Percentiles rank a stretch among this genome's conserved stretches.
These are phyloP conservation scores for Saprolegnia diclina DNA, from an alignment of 352 stramenopile genomes.

Conservation along the genomic window DNA sequence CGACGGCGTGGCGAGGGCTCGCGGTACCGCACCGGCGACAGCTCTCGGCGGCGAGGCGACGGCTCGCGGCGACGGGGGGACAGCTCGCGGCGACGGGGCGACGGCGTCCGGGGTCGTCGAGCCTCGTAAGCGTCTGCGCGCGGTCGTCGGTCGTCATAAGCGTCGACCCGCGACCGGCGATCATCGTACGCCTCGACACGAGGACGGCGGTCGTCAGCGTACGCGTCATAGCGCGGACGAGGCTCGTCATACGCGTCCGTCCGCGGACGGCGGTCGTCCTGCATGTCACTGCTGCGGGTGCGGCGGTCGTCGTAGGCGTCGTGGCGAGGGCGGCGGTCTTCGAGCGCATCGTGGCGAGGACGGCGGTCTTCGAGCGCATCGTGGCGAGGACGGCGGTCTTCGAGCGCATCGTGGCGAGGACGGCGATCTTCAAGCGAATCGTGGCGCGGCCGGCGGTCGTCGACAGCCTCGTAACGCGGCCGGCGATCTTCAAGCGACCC, in stretches of 20 bases:
- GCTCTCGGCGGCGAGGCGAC: slow-evolving; percentile 1
- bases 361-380: not conserved
- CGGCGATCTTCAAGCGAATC: not conserved
- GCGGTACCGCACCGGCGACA: not conserved
- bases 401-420: no score
- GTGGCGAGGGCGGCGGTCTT: not conserved
- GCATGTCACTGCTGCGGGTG: not conserved
- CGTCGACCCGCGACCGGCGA: no score
- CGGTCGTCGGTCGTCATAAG: not conserved
- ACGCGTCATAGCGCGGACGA: not conserved
- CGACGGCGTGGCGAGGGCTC: not conserved
- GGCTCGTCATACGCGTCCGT: not conserved
- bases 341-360: not conserved
- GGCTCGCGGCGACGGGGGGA: not conserved
- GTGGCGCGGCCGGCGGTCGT: not conserved
- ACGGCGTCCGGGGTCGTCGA: not conserved
- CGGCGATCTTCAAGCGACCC: not conserved
- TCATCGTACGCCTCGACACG: not conserved
- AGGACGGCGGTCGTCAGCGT: not conserved
- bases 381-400: not conserved
- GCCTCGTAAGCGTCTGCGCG: not conserved
- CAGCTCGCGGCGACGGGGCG: not conserved
- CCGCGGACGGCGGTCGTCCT: not conserved
- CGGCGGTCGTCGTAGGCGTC: not conserved
- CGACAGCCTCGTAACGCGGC: not conserved